Conservation (phyloP, 257 asterid species). For the Oldenlandia corymbosa region DNA sequence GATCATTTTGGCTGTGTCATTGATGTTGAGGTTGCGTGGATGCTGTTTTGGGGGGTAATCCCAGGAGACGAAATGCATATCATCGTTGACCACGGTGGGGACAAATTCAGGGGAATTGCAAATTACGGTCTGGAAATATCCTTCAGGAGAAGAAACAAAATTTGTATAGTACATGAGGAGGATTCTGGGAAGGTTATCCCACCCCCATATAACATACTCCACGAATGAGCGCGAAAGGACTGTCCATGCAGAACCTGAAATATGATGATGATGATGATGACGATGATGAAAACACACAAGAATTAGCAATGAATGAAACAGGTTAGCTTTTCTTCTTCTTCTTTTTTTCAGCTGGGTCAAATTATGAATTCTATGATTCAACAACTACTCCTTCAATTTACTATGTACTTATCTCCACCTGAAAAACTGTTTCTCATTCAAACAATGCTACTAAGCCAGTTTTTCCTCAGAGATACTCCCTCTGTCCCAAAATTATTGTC, state of each 20-base stretch:
- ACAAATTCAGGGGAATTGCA: constrained; percentile 84
- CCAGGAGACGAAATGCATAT: constrained; percentile 93
- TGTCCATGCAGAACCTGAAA: constrained; percentile 97
- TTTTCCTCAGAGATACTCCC: background rate
- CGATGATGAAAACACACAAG: background rate
- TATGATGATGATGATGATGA: too few species aligned
- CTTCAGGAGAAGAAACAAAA: constrained; percentile 91
- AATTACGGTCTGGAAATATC: constrained; percentile 82
- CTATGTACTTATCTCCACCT: background rate
- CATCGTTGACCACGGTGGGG: constrained; percentile 79
- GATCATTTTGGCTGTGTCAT: constrained; percentile 59
- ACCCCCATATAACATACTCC: constrained; percentile 88
- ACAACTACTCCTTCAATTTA: background rate
- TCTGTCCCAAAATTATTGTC: too few species aligned
- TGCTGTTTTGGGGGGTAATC: constrained; percentile 87
- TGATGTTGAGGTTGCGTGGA: constrained; percentile 56
- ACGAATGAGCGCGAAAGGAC: constrained; percentile 74
- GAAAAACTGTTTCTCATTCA: background rate
- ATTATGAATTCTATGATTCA: background rate
- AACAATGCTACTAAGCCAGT: background rate
- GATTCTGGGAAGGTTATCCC: constrained; percentile 94
- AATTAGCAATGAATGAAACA: too few species aligned
- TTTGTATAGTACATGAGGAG: constrained; percentile 93
- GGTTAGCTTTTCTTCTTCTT: too few species aligned
- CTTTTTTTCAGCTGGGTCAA: background rate